Base-by-base conservation (phyloP, 164 flowering plant genomes). In the Euptelea pleiosperma region DNA sequence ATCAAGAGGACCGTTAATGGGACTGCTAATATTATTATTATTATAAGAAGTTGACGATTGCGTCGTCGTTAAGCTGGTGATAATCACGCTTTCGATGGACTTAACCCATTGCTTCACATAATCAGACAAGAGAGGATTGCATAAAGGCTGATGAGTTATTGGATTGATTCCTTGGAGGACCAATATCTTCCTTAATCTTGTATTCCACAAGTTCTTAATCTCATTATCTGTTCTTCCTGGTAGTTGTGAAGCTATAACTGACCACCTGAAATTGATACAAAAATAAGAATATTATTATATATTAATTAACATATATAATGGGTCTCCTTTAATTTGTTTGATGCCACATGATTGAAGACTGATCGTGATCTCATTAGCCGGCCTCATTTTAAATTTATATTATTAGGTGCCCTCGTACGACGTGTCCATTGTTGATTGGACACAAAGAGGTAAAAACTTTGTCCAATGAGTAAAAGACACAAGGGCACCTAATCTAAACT, bases 151-250 rank as follows among this genome's bases (percentile, higher is more conserved):
- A 52, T 73, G 77, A 8, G 73, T 69, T 8, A 66, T 22, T 14
- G 73, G 77, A 52, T 73, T 73, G 10, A 69, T 48, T 25, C 77
- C 77, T 36, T 62, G 36, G 29, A 54, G 70, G 9, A 59, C 64
- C 36, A 73, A 46, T 6, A 40, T 64, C 60, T 73, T 73, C 69
- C 65, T 73, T 59, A 73, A 60, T 24, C 63, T 57, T 31, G 77
- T 73, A 36, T 73, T 69, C 77, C 73, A 69, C 22, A 69, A 64
- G 55, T 73, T 73, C 37, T 73, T 74, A 15, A 74, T 71, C 30
- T 74, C 78, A 41, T n/a, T n/a, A n/a, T n/a, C n/a, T n/a, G n/a
- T n/a, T n/a, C n/a, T n/a, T n/a, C n/a, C n/a, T n/a, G n/a, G 75
- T 28, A 74, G 42, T 30, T 61, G 57, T 9, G 72, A 33, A 16